Conservation (phyloP, 1,284 basidiomycete species). For the Irpex sp. region DNA sequence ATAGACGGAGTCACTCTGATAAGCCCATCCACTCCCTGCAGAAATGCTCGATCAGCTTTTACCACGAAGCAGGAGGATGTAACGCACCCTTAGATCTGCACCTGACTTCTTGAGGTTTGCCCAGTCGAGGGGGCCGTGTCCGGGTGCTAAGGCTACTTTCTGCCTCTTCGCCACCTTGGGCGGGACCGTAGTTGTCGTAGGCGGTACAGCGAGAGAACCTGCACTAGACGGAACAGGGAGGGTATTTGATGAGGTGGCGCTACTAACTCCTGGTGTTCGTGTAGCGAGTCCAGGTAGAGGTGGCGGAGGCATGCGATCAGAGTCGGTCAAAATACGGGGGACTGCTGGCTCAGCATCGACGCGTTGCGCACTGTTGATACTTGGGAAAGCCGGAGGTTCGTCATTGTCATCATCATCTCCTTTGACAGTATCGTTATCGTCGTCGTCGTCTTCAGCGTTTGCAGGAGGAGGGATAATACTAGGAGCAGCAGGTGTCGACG, state of each 20-base stretch:
- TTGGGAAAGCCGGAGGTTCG: conserved; percentile 80
- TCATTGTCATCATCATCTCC: conserved; percentile 55
- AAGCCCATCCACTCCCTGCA: conserved; percentile 60
- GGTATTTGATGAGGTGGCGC: conserved; percentile 18
- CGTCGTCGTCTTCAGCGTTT: conserved; percentile 48
- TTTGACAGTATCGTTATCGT: conserved; percentile 44
- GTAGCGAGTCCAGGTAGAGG: conserved; percentile 45
- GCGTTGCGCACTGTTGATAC: conserved; percentile 80
- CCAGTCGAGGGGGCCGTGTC: conserved; percentile 94
- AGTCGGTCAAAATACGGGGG: conserved; percentile 49
- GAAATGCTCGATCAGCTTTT: background rate
- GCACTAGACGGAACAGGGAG: conserved; percentile 32
- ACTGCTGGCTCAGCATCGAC: conserved; percentile 22
- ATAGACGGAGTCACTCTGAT: conserved; percentile 80
- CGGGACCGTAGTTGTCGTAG: conserved; percentile 54
- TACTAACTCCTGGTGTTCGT: conserved; percentile 38
- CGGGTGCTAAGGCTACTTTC: conserved; percentile 90
- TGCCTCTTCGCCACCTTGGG: conserved; percentile 46
- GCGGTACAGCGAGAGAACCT: conserved; percentile 55
- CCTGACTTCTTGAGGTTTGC: conserved; percentile 82
- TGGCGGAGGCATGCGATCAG: conserved; percentile 70
- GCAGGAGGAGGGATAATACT: conserved; percentile 36
- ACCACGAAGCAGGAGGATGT: background rate
- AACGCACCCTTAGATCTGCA: conserved; percentile 68
- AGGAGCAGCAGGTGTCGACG: conserved; percentile 23